Evolutionary conservation across 1,139 yeast species (phyloP).

Genomic region (Ogataea hybrid): DNA sequence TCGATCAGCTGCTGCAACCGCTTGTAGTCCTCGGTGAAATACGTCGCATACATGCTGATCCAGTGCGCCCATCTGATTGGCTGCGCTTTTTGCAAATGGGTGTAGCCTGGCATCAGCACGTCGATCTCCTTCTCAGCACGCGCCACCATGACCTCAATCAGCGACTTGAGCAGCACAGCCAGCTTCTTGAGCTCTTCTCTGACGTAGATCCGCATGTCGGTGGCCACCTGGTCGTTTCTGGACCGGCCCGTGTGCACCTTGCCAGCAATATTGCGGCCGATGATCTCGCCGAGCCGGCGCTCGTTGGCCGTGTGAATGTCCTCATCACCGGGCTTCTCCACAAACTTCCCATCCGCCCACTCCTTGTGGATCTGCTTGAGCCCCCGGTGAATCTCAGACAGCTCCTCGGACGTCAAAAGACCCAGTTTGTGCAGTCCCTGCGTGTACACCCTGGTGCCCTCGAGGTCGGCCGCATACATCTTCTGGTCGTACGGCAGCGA

Average conservation of each 20-base stretch:
- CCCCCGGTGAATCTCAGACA: conserved; percentile 78
- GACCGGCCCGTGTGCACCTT: conserved; percentile 98
- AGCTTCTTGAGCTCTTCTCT: conserved; percentile 70
- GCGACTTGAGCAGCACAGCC: conserved; percentile 53
- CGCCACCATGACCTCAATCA: conserved; percentile 63
- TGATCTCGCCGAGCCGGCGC: conserved; percentile 93
- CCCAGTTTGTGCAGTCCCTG: conserved; percentile 79
- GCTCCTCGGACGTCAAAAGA: conserved; percentile 67
- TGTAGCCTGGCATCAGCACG: conserved; percentile 96
- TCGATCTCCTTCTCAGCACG: conserved; percentile 88
- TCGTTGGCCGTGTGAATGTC: conserved; percentile 99
- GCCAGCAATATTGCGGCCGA: conserved; percentile 92
- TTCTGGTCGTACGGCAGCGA: conserved; percentile 92
- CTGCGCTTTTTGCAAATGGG: conserved; percentile 97
- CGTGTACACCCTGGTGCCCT: conserved; percentile 93
- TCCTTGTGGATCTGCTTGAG: conserved; percentile 67
- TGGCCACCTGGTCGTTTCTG: conserved; percentile 97
- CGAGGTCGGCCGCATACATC: conserved; percentile 92
- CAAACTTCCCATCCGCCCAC: conserved; percentile 75
- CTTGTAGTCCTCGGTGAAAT: conserved; percentile 84
- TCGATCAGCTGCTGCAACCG: conserved; percentile 76
- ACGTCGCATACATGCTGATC: conserved; percentile 93
- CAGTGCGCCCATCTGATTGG: conserved; percentile 99
- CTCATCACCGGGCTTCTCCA: conserved; percentile 90
- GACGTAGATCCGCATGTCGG: conserved; percentile 94